phyloP scores from a whole-genome alignment of 345 rosid species.

The Excoecaria cochinchinensis region DNA sequence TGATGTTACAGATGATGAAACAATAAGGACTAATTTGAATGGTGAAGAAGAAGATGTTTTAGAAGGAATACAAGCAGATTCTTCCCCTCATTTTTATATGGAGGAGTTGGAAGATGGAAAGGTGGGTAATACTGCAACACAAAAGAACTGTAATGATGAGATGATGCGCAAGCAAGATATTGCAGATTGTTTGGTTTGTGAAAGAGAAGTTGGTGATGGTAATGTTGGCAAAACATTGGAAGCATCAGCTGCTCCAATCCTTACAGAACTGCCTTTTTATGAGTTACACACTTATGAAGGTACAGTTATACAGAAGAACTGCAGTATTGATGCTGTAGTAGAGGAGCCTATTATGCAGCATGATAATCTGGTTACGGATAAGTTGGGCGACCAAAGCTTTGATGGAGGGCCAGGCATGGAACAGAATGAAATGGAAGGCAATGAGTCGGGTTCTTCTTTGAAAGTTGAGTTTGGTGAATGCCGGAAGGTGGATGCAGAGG shows the following conservation, averaged over 20 bases:
- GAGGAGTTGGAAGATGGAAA: conserved; percentile 12
- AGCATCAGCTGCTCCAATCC: conserved; percentile 3
- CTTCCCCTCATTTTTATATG: conserved; percentile 4
- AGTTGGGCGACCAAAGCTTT: neutral
- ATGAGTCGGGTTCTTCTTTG: neutral
- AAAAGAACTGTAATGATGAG: neutral
- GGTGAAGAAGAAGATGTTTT: conserved; percentile 1
- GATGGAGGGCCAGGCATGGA: conserved; percentile 15
- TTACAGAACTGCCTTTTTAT: conserved; percentile 4
- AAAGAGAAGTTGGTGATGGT: conserved; percentile 3
- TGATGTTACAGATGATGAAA: conserved; percentile 5
- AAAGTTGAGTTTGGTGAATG: neutral
- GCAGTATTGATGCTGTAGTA: neutral
- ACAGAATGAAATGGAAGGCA: neutral
- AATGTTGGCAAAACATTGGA: conserved; percentile 9
- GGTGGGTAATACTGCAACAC: neutral
- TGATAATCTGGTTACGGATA: conserved; percentile 4
- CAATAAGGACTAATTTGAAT: neutral
- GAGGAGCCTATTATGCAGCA: neutral
- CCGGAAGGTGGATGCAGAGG: neutral
- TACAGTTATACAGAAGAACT: conserved; percentile 7
- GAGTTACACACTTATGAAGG: conserved; percentile 1
- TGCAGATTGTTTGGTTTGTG: conserved; percentile 7
- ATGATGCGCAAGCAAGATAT: conserved; percentile 1
- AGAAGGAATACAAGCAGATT: conserved; percentile 1